phyloP scores from a whole-genome alignment of 2,329 filamentous ascomycete genomes.

The Magnaporthiopsis rhizophila region DNA sequence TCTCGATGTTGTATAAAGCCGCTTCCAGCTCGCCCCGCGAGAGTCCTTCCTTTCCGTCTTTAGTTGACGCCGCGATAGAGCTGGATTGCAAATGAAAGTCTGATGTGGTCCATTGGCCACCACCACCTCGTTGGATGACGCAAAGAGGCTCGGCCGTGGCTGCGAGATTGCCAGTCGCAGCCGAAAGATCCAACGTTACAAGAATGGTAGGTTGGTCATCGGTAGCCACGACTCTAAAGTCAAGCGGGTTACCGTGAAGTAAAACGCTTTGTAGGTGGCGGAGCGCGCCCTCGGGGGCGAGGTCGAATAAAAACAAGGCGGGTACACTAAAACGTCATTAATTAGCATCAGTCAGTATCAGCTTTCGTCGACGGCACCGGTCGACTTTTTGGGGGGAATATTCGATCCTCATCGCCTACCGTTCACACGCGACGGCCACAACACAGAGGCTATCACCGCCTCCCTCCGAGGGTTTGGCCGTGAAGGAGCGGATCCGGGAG shows the following conservation, averaged over 20 bases:
- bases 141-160: neutral
- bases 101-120: neutral
- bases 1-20: conserved; percentile 38
- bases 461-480: conserved; percentile 10
- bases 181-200: conserved; percentile 10
- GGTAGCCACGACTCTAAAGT: conserved; percentile 25
- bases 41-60: conserved; percentile 24
- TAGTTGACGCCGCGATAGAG: neutral
- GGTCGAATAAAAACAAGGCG: conserved; percentile 58
- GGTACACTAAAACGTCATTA: conserved; percentile 34
- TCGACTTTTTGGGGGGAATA: conserved; percentile 7
- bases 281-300: conserved; percentile 42
- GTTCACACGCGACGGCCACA: conserved; percentile 34
- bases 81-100: neutral
- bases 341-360: neutral
- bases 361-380: conserved; percentile 11
- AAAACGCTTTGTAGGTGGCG: conserved; percentile 40
- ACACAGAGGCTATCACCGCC: conserved; percentile 18
- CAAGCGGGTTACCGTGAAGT: conserved; percentile 59
- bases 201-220: conserved; percentile 33
- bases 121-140: neutral
- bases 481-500: conserved; percentile 30
- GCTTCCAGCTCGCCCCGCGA: conserved; percentile 29
- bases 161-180: conserved; percentile 14
- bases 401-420: conserved; percentile 25